phyloP scores from a whole-genome alignment of 2,329 filamentous ascomycete genomes.

The Cordyceps fumosorosea region DNA sequence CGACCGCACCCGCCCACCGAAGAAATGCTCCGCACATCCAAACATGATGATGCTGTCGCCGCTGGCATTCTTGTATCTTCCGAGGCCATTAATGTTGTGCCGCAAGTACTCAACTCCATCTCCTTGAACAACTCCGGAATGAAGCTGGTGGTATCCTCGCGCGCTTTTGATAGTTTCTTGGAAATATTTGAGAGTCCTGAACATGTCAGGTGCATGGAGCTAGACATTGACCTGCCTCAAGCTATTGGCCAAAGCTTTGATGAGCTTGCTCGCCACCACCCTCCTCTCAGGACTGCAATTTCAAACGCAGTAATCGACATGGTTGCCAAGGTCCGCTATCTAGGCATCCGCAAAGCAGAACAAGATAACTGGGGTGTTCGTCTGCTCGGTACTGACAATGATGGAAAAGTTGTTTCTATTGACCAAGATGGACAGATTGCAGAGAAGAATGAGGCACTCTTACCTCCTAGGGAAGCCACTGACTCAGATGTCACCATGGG shows the following conservation, averaged over 20 bases:
- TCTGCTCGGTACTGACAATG: conserved; percentile 56
- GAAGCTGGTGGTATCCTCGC: conserved; percentile 76
- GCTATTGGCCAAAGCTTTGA: conserved; percentile 82
- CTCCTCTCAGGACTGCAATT: conserved; percentile 71
- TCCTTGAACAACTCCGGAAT: conserved; percentile 85
- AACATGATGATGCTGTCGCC: conserved; percentile 42
- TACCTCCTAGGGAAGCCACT: conserved; percentile 35
- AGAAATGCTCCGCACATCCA: conserved; percentile 40
- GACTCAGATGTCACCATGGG: conserved; percentile 60
- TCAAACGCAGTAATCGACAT: conserved; percentile 83
- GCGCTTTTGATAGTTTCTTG: conserved; percentile 79
- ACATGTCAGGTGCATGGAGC: conserved; percentile 78
- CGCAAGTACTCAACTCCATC: conserved; percentile 85
- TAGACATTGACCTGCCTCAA: conserved; percentile 61
- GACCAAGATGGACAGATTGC: conserved; percentile 44
- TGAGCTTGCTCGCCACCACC: conserved; percentile 90
- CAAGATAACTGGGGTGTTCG: conserved; percentile 70
- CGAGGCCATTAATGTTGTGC: conserved; percentile 82
- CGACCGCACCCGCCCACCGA: conserved; percentile 48
- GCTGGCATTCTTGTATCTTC: conserved; percentile 76
- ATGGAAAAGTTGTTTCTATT: conserved; percentile 45
- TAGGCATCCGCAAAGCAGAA: conserved; percentile 65
- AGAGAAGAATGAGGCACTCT: conserved; percentile 21
- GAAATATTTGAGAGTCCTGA: conserved; percentile 93
- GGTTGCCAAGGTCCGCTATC: conserved; percentile 70